Base-by-base conservation (phyloP, 2,329 filamentous ascomycete genomes). In the Trichoderma sp. region DNA sequence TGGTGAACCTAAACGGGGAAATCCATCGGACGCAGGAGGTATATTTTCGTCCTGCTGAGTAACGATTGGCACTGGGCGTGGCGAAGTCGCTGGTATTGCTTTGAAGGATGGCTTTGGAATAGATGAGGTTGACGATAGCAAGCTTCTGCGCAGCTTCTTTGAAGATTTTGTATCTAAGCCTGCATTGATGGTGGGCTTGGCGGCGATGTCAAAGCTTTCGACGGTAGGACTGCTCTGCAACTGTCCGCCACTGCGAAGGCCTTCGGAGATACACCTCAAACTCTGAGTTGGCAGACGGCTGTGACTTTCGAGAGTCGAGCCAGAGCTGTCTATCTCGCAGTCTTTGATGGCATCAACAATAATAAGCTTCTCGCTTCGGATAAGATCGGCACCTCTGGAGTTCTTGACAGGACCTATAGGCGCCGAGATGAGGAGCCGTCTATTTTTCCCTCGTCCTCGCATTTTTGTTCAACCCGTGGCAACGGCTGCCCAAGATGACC, bases 381-480 rank as follows among this genome's bases (percentile, higher is more conserved):
- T 68, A 35, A 81, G 72, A 57, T 80, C 75, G 5, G 75, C 71
- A 6, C 79, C 78, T 22, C 77, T 74, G 9, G 75, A 79, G 70
- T 74, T 79, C 68, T 76, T 79, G 70, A 81, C 72, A 9, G 79
- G 79, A 0, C 79, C 80, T 42, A 80, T 69, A 2, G 79, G 80
- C 19, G 65, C 73, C 9, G 79, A 81, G 29, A 81, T 80, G 45
- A 68, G 59, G 17, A 74, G 76, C 2, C 74, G 72, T 29, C 72
- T 74, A 60, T 66, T 70, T 64, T 71, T 74, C 22, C 65, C 64
- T 42, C 50, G 68, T 35, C 57, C 50, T 50, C 64, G 37, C 64
- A 69, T 67, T 32, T 66, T 54, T 61, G 29, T 32, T n/a, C 17
- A 15, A 15, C 34, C 9, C 4, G 42, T 25, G 25, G 48, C 54